A percentile compares a stretch with the other conserved stretches of the same genome.
Evolutionary conservation across 176 grass and related monocot species (phyloP).

Genomic region (Musa troglodytarum): DNA sequence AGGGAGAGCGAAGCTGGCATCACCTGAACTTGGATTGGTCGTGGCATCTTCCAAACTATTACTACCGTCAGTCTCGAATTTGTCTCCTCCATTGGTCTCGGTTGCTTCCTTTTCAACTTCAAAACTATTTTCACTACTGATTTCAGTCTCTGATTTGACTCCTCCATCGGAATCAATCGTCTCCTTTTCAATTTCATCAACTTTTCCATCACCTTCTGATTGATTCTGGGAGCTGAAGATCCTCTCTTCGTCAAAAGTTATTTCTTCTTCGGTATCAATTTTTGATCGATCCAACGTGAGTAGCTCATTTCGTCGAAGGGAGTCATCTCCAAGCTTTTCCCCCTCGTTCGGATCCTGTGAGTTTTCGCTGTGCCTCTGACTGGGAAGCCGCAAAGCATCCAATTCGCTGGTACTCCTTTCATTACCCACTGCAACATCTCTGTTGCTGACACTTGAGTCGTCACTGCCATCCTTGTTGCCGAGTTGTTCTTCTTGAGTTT

Average conservation of each 20-base stretch:
- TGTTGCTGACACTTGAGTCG: slow-evolving; percentile 21
- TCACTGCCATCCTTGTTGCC: slow-evolving; percentile 24
- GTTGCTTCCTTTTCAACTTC: slow-evolving; percentile 26
- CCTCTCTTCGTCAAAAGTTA: slow-evolving; percentile 13
- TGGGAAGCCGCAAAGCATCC: slow-evolving; percentile 16
- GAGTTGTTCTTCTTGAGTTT: slow-evolving; percentile 27
- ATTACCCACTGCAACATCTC: slow-evolving; percentile 16
- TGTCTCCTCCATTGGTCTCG: slow-evolving; percentile 18
- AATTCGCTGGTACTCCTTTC: slow-evolving; percentile 19
- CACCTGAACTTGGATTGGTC: slow-evolving; percentile 3
- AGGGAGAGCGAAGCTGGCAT: slow-evolving; percentile 29
- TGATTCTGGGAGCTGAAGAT: slow-evolving; percentile 20
- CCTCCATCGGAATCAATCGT: slow-evolving; percentile 14
- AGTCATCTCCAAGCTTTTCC: slow-evolving; percentile 20
- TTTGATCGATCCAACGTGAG: slow-evolving; percentile 21
- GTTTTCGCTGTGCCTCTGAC: slow-evolving; percentile 7
- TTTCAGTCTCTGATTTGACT: slow-evolving; percentile 18
- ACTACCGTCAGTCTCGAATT: slow-evolving; percentile 14
- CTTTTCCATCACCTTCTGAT: slow-evolving; percentile 20
- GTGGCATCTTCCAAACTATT: slow-evolving; percentile 15
- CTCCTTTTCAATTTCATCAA: slow-evolving; percentile 19
- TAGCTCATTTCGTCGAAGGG: slow-evolving; percentile 19
- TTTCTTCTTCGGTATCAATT: background rate
- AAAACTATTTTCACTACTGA: background rate
- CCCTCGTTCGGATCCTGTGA: slow-evolving; percentile 27